These are phyloP conservation scores for Hyaloscypha variabilis DNA, from an alignment of 495 filamentous ascomycete genomes.

Conservation along the genomic window DNA sequence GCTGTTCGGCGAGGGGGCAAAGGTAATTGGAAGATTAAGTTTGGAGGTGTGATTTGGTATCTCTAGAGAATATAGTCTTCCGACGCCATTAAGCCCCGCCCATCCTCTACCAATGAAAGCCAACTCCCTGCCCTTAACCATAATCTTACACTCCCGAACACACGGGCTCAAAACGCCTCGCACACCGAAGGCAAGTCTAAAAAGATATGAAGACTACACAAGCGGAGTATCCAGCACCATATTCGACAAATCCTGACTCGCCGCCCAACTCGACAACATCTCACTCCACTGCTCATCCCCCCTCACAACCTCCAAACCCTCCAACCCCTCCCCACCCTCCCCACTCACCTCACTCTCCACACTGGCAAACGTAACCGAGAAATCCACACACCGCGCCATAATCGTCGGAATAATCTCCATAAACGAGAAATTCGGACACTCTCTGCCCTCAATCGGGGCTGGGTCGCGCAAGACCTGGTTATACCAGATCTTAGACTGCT, in stretches of 20 bases:
- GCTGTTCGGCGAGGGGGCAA: too few relatives aligned
- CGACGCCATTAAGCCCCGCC: too few relatives aligned
- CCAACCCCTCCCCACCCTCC: not conserved
- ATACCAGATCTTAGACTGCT: slow-evolving; percentile 19
- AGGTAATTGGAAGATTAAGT: too few relatives aligned
- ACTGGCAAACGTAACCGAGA: not conserved
- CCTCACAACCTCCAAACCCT: not conserved
- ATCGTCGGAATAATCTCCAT: slow-evolving; percentile 18
- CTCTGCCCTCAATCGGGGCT: not conserved
- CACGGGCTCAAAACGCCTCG: too few relatives aligned
- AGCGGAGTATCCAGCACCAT: not conserved
- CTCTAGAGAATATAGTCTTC: too few relatives aligned
- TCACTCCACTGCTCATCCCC: slow-evolving; percentile 1
- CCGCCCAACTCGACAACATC: slow-evolving; percentile 2
- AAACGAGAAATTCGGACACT: not conserved
- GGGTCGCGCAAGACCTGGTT: not conserved
- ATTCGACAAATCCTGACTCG: slow-evolving; percentile 3
- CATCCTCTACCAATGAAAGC: too few relatives aligned
- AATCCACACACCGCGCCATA: slow-evolving; percentile 4
- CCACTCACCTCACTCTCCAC: too few relatives aligned
- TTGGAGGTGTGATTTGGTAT: too few relatives aligned
- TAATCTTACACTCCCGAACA: too few relatives aligned
- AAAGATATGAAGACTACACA: too few relatives aligned
- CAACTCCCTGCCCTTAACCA: too few relatives aligned
- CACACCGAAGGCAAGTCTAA: too few relatives aligned